Base-by-base conservation (phyloP, 257 asterid species). In the Lantana camara region DNA sequence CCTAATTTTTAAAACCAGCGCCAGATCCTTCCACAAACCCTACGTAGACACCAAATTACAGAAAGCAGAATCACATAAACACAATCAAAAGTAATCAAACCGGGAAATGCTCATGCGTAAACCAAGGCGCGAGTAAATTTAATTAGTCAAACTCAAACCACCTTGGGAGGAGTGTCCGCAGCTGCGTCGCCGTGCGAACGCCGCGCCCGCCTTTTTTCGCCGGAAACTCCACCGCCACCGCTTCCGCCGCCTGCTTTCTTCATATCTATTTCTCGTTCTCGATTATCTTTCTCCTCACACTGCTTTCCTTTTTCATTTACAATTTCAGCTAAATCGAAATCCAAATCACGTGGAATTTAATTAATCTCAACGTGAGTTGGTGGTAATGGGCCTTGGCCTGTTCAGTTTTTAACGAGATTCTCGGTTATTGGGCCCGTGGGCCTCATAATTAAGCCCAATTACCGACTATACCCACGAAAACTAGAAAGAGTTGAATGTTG, bases 201-300 rank as follows among this genome's bases (percentile, higher is more conserved):
- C 24, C 92, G 83, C 32, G 65, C 71, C 40, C 79, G 59, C 78
- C 79, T 85, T 78, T 82, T 85, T 54, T 85, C 88, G 59, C 79
- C 80, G 69, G 77, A 57, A n/a, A 64, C 64, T 42, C 72, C 77
- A 15, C 46, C 67, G 15, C 47, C 17, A 8, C 62, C 70, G 60
- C 70, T 57, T 8, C 78, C 72, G 62, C 60, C 82, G 27, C 86
- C 75, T 32, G 79, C 49, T 66, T 79, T 83, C 85, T 83, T 83
- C 90, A 79, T 83, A 7, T 71, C 73, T 55, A 29, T 21, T 1
- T 50, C 11, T 54, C 45, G 22, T 45, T 21, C 51, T 27, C 53
- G 17, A 10, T 35, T 5, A 38, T 38, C 9, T 57, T 30, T 29
- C 5, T 30, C 22, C 35, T 38, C 48, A 27, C 22, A n/a, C 23